phyloP scores from a whole-genome alignment of 768 basidiomycete genomes.

The Rhodotorula diobovata region DNA sequence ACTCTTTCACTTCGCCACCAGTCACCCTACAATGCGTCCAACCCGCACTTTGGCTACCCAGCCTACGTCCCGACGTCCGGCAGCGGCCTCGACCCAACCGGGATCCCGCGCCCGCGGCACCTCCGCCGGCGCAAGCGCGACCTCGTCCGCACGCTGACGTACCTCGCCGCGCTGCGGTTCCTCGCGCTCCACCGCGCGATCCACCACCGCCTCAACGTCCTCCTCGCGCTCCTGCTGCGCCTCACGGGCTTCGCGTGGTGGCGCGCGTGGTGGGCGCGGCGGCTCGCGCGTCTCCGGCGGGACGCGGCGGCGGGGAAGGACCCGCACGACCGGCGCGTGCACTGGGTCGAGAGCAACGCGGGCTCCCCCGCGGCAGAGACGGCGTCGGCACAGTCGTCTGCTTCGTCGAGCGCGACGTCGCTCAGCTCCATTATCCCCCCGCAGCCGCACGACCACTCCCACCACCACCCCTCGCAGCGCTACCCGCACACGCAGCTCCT shows the following conservation, averaged over 20 bases:
- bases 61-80: slow-evolving; percentile 27
- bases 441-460: slow-evolving; percentile 10
- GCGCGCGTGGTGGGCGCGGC: background rate
- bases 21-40: slow-evolving; percentile 41
- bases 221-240: slow-evolving; percentile 10
- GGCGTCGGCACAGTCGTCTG: background rate
- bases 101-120: slow-evolving; percentile 32
- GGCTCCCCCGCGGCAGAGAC: background rate
- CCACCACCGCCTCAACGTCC: slow-evolving; percentile 11
- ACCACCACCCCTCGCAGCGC: too few relatives aligned
- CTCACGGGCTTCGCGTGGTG: slow-evolving; percentile 8
- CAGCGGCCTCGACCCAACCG: slow-evolving; percentile 23
- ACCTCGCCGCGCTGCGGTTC: slow-evolving; percentile 42
- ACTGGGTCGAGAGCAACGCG: slow-evolving; percentile 1
- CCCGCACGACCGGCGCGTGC: slow-evolving; percentile 11
- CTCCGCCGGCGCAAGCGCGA: slow-evolving; percentile 41
- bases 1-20: background rate
- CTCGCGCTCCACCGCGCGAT: slow-evolving; percentile 38
- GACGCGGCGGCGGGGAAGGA: background rate
- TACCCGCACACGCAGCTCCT: background rate
- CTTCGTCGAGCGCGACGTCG: slow-evolving; percentile 1
- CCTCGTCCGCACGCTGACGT: slow-evolving; percentile 41
- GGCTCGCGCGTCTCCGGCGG: too few relatives aligned
- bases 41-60: slow-evolving; percentile 42
- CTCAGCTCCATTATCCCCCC: slow-evolving; percentile 5